Percentiles rank a stretch among this genome's conserved stretches.
These are phyloP conservation scores for Neophaeococcomyces aloes DNA, from an alignment of 2,329 filamentous ascomycete species.

Conservation along the genomic window DNA sequence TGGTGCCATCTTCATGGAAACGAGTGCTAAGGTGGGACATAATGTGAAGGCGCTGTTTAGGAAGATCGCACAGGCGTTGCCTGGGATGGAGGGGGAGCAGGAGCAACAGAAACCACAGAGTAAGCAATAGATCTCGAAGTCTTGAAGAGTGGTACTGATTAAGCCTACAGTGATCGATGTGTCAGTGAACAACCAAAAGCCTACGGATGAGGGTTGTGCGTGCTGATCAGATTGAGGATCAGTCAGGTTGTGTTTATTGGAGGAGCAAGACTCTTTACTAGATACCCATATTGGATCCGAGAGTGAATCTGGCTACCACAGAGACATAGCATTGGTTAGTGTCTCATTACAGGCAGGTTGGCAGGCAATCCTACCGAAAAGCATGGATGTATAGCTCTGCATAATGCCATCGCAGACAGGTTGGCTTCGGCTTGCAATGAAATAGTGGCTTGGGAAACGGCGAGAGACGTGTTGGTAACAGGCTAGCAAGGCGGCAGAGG, in stretches of 20 bases:
- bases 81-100: slow-evolving; percentile 90
- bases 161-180: slow-evolving; percentile 19
- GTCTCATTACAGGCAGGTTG: background rate
- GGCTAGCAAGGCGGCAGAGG: too few relatives aligned
- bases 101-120: slow-evolving; percentile 32
- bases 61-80: slow-evolving; percentile 93
- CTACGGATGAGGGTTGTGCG: slow-evolving; percentile 19
- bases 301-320: background rate
- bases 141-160: background rate
- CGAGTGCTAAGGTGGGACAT: slow-evolving; percentile 91
- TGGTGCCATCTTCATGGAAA: slow-evolving; percentile 98
- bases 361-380: background rate
- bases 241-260: background rate
- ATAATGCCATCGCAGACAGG: background rate
- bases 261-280: background rate
- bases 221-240: slow-evolving; percentile 11
- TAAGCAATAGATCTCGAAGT: slow-evolving; percentile 8
- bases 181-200: slow-evolving; percentile 21
- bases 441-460: too few relatives aligned
- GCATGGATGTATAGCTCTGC: background rate
- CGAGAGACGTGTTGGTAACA: too few relatives aligned
- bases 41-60: slow-evolving; percentile 97
- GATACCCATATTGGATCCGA: slow-evolving; percentile 1
- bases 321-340: background rate
- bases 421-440: too few relatives aligned